Conservation (phyloP, 2,329 filamentous ascomycete genomes). For the Lasiodiplodia theobromae region DNA sequence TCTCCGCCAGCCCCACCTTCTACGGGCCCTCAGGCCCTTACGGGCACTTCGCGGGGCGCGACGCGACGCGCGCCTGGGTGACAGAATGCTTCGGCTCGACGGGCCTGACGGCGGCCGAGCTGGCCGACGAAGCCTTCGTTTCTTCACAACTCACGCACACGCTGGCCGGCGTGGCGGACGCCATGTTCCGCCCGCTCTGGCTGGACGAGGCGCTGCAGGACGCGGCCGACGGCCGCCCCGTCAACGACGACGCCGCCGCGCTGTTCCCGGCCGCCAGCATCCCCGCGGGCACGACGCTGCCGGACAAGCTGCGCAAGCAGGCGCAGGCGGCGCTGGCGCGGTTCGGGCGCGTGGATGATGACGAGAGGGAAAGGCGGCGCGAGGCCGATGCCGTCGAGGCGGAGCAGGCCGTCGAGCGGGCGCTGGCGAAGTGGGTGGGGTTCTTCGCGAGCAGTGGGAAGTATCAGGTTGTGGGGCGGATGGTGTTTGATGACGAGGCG, state of each 20-base stretch:
- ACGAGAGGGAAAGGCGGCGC: constrained; percentile 34
- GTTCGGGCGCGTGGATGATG: constrained; percentile 33
- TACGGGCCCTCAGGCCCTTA: constrained; percentile 43
- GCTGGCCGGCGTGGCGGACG: constrained; percentile 36
- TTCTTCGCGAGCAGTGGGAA: constrained; percentile 38
- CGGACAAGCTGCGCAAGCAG: constrained; percentile 23
- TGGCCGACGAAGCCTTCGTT: not conserved
- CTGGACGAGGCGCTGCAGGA: constrained; percentile 38
- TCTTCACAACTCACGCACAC: constrained; percentile 35
- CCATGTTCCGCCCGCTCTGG: constrained; percentile 39
- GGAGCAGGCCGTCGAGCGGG: not conserved
- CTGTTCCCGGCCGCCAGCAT: not conserved
- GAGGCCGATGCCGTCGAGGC: constrained; percentile 34
- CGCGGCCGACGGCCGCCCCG: constrained; percentile 29
- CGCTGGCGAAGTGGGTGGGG: constrained; percentile 14
- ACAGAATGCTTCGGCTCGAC: constrained; percentile 40
- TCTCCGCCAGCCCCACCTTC: constrained; percentile 38
- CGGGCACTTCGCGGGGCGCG: constrained; percentile 39
- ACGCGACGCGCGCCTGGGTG: constrained; percentile 41
- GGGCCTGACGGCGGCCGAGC: not conserved
- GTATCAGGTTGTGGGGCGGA: constrained; percentile 37
- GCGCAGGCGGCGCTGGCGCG: not conserved
- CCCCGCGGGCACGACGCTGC: constrained; percentile 5
- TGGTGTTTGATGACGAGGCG: constrained; percentile 33
- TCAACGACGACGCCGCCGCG: constrained; percentile 25